Percentiles rank a stretch among this genome's conserved stretches.
phyloP scores from a whole-genome alignment of 768 basidiomycete genomes.

The Collybiopsis confluens region DNA sequence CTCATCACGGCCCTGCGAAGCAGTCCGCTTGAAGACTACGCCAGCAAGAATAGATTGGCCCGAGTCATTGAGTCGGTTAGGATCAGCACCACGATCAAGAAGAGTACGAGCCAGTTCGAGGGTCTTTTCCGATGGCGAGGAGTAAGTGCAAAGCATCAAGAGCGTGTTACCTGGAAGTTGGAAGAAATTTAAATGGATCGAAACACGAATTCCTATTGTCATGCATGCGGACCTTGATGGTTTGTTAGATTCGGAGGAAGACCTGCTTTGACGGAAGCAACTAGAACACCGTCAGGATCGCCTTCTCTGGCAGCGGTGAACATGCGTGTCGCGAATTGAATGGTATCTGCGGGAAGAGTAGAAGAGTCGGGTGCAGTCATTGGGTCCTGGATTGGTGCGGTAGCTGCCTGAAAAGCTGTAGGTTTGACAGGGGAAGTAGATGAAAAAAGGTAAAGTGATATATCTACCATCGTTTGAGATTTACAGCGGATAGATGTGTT shows the following conservation, averaged over 20 bases:
- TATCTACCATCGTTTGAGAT: too few species aligned
- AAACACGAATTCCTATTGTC: too few species aligned
- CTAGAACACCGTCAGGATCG: slow-evolving; percentile 39
- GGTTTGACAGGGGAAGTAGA: too few species aligned
- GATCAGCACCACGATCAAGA: slow-evolving; percentile 55
- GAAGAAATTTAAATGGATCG: too few species aligned
- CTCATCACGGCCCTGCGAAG: slow-evolving; percentile 36
- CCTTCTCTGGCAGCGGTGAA: slow-evolving; percentile 72
- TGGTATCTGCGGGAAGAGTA: slow-evolving; percentile 35
- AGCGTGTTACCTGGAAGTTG: slow-evolving; percentile 70
- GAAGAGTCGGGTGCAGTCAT: neutral
- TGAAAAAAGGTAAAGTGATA: too few species aligned
- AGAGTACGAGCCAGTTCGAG: slow-evolving; percentile 47
- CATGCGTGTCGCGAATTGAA: slow-evolving; percentile 63
- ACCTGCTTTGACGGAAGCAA: slow-evolving; percentile 63
- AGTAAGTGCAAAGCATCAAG: slow-evolving; percentile 74
- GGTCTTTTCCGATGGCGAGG: slow-evolving; percentile 43
- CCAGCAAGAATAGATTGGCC: slow-evolving; percentile 74
- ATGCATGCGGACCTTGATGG: slow-evolving; percentile 58
- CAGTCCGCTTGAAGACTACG: slow-evolving; percentile 63
- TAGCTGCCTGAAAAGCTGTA: neutral
- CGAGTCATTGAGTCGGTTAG: slow-evolving; percentile 65
- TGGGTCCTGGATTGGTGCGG: neutral
- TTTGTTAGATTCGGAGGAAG: slow-evolving; percentile 73
- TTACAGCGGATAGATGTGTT: too few species aligned